Percentiles rank a stretch among this genome's conserved stretches.
These are phyloP conservation scores for Arabis alpina DNA, from an alignment of 345 rosid species.

Conservation along the genomic window DNA sequence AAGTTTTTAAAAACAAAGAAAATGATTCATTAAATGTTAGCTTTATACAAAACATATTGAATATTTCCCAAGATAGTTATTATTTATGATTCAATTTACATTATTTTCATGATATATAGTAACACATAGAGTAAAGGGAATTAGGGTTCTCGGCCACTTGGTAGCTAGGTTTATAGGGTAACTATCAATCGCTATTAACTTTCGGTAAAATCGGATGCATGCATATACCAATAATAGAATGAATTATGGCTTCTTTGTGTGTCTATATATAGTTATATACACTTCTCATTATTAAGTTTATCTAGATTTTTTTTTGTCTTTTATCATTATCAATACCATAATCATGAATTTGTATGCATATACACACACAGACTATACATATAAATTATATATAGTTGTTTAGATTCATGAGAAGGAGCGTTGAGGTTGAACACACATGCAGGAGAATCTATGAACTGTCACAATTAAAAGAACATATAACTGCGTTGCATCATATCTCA, in stretches of 20 bases:
- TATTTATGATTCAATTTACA: neutral
- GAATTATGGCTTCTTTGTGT: constrained; percentile 6
- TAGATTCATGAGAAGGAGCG: constrained; percentile 27
- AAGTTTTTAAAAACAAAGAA: too few relatives aligned
- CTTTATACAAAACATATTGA: neutral
- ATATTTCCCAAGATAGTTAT: neutral
- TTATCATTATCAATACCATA: constrained; percentile 16
- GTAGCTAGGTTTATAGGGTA: constrained; percentile 29
- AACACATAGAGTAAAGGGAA: constrained; percentile 13
- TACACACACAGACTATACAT: constrained; percentile 1
- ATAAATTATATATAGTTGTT: neutral
- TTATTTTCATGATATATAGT: constrained; percentile 13
- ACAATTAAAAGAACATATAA: constrained; percentile 39
- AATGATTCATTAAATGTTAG: constrained; percentile 9
- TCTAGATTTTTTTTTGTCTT: neutral
- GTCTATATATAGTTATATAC: neutral
- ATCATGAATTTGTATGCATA: constrained; percentile 4
- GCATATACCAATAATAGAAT: constrained; percentile 30
- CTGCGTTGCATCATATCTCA: constrained; percentile 35
- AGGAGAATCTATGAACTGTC: constrained; percentile 48
- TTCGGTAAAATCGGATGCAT: constrained; percentile 8
- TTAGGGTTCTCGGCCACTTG: constrained; percentile 35
- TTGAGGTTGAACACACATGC: constrained; percentile 42
- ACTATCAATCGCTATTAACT: constrained; percentile 15
- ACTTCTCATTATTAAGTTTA: neutral